phyloP scores from a whole-genome alignment of 495 filamentous ascomycete genomes.

The Acidiella bohemica region DNA sequence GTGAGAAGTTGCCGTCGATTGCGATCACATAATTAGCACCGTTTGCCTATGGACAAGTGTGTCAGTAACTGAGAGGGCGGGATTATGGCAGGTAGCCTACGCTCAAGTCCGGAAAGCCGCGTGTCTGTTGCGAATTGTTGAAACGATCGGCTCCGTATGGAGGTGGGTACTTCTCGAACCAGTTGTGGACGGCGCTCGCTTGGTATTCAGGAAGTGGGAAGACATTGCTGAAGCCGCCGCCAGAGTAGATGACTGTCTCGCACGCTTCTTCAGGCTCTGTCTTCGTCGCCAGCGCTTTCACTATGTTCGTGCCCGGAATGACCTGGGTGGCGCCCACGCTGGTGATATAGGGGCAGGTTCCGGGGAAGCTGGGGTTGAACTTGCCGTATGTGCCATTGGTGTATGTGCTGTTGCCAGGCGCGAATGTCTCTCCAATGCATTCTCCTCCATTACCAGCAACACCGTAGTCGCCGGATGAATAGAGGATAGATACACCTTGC shows the following conservation, averaged over 20 bases:
- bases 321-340: constrained; percentile 50
- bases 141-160: constrained; percentile 26
- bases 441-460: constrained; percentile 51
- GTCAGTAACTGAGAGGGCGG: constrained; percentile 28
- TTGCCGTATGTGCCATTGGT: constrained; percentile 32
- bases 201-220: constrained; percentile 50
- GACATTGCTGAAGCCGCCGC: constrained; percentile 58
- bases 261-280: constrained; percentile 14
- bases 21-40: constrained; percentile 40
- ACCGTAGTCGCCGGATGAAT: constrained; percentile 48
- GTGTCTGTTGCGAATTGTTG: constrained; percentile 42
- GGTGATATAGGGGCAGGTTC: constrained; percentile 35
- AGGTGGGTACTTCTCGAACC: constrained; percentile 36
- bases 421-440: constrained; percentile 17
- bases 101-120: constrained; percentile 60
- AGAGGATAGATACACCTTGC: constrained; percentile 46
- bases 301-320: constrained; percentile 24
- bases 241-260: constrained; percentile 23
- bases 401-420: constrained; percentile 51
- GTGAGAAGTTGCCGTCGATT: constrained; percentile 37
- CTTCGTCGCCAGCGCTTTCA: constrained; percentile 2
- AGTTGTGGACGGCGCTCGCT: constrained; percentile 33
- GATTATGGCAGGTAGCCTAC: constrained; percentile 17
- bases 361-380: constrained; percentile 61
- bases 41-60: constrained; percentile 46